Conservation (phyloP, 495 filamentous ascomycete genomes). For the Emericellopsis terricola region DNA sequence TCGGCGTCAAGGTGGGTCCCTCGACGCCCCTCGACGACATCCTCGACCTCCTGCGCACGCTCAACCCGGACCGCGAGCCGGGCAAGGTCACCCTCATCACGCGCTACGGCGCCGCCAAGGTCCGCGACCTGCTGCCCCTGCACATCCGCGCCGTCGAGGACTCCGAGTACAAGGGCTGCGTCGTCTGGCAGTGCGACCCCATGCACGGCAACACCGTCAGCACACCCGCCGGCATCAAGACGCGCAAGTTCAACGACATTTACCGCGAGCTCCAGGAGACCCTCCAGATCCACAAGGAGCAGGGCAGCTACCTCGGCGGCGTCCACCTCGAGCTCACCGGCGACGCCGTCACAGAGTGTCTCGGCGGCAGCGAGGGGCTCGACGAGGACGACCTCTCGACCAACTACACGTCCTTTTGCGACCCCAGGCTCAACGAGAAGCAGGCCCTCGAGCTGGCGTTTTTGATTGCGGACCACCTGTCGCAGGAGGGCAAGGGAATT, state of each 20-base stretch:
- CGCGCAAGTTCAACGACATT: slow-evolving; percentile 71
- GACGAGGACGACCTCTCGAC: slow-evolving; percentile 71
- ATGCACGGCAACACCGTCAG: slow-evolving; percentile 84
- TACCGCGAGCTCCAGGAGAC: slow-evolving; percentile 67
- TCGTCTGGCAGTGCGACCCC: slow-evolving; percentile 96
- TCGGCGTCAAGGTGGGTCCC: slow-evolving; percentile 91
- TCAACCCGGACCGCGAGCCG: slow-evolving; percentile 64
- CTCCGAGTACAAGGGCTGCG: slow-evolving; percentile 46
- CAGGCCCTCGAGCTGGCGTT: slow-evolving; percentile 93
- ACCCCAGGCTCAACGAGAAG: slow-evolving; percentile 91
- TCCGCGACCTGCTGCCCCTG: slow-evolving; percentile 47
- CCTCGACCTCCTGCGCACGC: slow-evolving; percentile 53
- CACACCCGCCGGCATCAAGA: slow-evolving; percentile 65
- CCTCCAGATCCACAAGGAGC: slow-evolving; percentile 63
- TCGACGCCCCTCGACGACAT: slow-evolving; percentile 60
- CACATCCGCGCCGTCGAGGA: slow-evolving; percentile 78
- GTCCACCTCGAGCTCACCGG: slow-evolving; percentile 92
- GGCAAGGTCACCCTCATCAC: slow-evolving; percentile 95
- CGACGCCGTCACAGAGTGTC: slow-evolving; percentile 90
- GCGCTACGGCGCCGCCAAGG: slow-evolving; percentile 66
- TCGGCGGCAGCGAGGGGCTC: slow-evolving; percentile 76
- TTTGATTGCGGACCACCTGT: slow-evolving; percentile 67
- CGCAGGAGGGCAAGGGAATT: slow-evolving; percentile 1
- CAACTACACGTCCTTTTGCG: slow-evolving; percentile 89
- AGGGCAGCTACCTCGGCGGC: slow-evolving; percentile 73